These are phyloP conservation scores for Triticum aestivum DNA, from an alignment of 176 grass and related monocot species.

Conservation along the genomic window IWGSC_CS_RefSeq_v2.1 NC_057808.1:504144957-504145456, in stretches of 20 bases:
- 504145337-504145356: neutral
- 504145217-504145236: neutral
- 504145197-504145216: neutral
- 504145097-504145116: neutral
- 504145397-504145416: neutral
- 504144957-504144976: neutral
- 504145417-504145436: neutral
- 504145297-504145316: neutral
- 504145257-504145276: constrained; percentile 8
- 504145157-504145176: neutral
- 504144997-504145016: neutral
- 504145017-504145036: neutral
- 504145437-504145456: neutral
- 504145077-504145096: no score
- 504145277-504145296: neutral
- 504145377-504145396: constrained; percentile 9
- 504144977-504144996: neutral
- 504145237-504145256: constrained; percentile 7
- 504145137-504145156: neutral
- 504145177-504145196: neutral
- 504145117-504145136: neutral
- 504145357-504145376: neutral
- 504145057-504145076: no score
- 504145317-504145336: neutral
- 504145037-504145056: no score